A percentile compares a stretch with the other conserved stretches of the same genome.
Evolutionary conservation across 2,329 filamentous ascomycete species (phyloP).

Genomic region (Epichloe baconii): DNA sequence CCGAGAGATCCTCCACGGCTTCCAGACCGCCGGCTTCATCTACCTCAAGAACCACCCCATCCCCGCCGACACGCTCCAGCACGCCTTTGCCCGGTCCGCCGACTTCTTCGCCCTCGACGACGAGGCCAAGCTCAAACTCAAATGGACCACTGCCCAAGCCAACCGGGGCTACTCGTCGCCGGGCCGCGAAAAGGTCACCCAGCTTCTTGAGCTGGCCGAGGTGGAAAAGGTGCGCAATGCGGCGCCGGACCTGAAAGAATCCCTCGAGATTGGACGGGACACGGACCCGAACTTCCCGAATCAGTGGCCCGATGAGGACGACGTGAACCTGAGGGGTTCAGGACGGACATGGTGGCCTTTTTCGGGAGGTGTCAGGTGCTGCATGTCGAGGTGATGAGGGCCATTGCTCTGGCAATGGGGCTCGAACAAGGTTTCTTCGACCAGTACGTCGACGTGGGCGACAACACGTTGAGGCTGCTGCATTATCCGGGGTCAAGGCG

Average conservation of each 20-base stretch:
- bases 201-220: slow-evolving; percentile 38
- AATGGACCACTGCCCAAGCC: slow-evolving; percentile 59
- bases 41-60: slow-evolving; percentile 77
- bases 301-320: slow-evolving; percentile 53
- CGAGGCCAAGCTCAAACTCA: slow-evolving; percentile 49
- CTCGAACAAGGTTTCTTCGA: slow-evolving; percentile 66
- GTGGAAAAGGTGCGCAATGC: slow-evolving; percentile 44
- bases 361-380: slow-evolving; percentile 60
- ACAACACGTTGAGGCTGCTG: slow-evolving; percentile 60
- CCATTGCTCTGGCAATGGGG: slow-evolving; percentile 71
- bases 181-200: slow-evolving; percentile 59
- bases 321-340: slow-evolving; percentile 41
- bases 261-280: slow-evolving; percentile 51
- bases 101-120: slow-evolving; percentile 55
- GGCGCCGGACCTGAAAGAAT: slow-evolving; percentile 54
- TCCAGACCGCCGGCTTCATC: slow-evolving; percentile 78
- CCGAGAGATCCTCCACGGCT: slow-evolving; percentile 60
- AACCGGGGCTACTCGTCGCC: slow-evolving; percentile 62
- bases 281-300: slow-evolving; percentile 52
- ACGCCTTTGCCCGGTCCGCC: slow-evolving; percentile 54
- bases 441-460: slow-evolving; percentile 51
- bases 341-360: slow-evolving; percentile 60
- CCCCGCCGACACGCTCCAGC: slow-evolving; percentile 39
- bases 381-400: slow-evolving; percentile 69
- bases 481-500: slow-evolving; percentile 60